These are phyloP conservation scores for Nannochloropsis gaditana DNA, from an alignment of 108 stramenopile species.

Conservation along the genomic window DNA sequence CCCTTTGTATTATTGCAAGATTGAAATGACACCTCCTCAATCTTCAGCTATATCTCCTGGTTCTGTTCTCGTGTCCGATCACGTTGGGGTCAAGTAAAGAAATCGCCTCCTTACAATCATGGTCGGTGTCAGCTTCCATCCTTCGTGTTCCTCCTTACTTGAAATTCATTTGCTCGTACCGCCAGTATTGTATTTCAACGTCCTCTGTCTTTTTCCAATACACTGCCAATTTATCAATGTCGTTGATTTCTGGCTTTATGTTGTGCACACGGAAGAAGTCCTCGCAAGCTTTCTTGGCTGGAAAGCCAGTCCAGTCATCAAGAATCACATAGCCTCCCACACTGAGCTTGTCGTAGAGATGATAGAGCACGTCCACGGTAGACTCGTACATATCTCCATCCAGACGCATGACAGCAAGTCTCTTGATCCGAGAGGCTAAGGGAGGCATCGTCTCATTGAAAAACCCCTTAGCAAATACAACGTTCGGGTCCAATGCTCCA, in stretches of 20 bases:
- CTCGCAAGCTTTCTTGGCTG: constrained; percentile 20
- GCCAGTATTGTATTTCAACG: background rate
- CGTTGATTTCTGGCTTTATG: background rate
- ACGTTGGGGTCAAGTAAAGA: no score
- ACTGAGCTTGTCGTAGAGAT: constrained; percentile 38
- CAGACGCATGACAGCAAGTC: constrained; percentile 37
- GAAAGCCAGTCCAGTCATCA: constrained; percentile 22
- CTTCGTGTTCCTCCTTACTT: no score
- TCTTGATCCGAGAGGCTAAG: constrained; percentile 28
- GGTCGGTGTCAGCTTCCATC: no score
- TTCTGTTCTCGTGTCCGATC: no score
- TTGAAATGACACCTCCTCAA: no score
- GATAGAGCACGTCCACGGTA: constrained; percentile 54
- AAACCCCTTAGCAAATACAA: constrained; percentile 47
- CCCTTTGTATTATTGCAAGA: no score
- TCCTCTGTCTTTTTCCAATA: constrained; percentile 21
- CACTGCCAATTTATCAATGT: background rate
- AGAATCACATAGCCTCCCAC: constrained; percentile 25
- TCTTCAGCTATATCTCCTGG: no score
- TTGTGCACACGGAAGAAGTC: constrained; percentile 23
- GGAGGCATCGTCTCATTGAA: constrained; percentile 49
- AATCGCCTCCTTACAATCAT: no score
- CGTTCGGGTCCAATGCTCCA: constrained; percentile 1
- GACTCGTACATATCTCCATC: constrained; percentile 56
- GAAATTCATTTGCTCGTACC: background rate